Evolutionary conservation across 1,284 basidiomycete genomes (phyloP).

Genomic region (Ustilago sp.): DNA sequence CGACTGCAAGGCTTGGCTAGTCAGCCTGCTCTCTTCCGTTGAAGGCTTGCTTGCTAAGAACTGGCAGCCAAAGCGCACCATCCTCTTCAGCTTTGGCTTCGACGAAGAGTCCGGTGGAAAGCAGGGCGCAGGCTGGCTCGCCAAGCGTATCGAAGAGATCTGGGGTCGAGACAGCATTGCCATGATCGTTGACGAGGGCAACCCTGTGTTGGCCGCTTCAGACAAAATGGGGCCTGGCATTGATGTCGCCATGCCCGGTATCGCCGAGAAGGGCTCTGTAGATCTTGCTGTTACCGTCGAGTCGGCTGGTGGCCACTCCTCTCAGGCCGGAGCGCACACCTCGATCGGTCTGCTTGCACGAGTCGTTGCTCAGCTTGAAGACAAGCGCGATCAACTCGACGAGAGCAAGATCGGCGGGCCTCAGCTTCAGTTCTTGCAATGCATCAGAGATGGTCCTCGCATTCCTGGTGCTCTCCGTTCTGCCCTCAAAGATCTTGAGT

Average conservation of each 20-base stretch:
- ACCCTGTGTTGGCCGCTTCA: slow-evolving; percentile 37
- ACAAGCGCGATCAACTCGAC: slow-evolving; percentile 37
- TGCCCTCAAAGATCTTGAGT: slow-evolving; percentile 69
- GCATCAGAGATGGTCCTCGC: slow-evolving; percentile 73
- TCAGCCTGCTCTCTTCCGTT: slow-evolving; percentile 72
- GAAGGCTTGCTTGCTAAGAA: slow-evolving; percentile 71
- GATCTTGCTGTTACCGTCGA: slow-evolving; percentile 55
- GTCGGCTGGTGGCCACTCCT: slow-evolving; percentile 78
- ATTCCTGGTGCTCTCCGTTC: slow-evolving; percentile 71
- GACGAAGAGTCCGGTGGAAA: slow-evolving; percentile 75
- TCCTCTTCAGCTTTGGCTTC: slow-evolving; percentile 78
- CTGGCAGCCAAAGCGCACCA: slow-evolving; percentile 70
- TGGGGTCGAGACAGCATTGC: slow-evolving; percentile 59
- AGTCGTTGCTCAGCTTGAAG: slow-evolving; percentile 38
- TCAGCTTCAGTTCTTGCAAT: slow-evolving; percentile 71
- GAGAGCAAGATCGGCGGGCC: slow-evolving; percentile 42
- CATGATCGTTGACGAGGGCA: slow-evolving; percentile 66
- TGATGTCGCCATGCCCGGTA: slow-evolving; percentile 71
- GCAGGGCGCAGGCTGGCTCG: slow-evolving; percentile 62
- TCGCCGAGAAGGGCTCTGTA: slow-evolving; percentile 78
- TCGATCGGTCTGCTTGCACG: slow-evolving; percentile 49
- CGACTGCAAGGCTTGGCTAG: slow-evolving; percentile 71
- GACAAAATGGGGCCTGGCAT: slow-evolving; percentile 48
- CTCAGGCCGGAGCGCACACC: slow-evolving; percentile 58
- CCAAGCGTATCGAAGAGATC: slow-evolving; percentile 48